A percentile compares a stretch with the other conserved stretches of the same genome.
Evolutionary conservation across 495 filamentous ascomycete genomes (phyloP).

Genomic region (Penicillium mononematosum): DNA sequence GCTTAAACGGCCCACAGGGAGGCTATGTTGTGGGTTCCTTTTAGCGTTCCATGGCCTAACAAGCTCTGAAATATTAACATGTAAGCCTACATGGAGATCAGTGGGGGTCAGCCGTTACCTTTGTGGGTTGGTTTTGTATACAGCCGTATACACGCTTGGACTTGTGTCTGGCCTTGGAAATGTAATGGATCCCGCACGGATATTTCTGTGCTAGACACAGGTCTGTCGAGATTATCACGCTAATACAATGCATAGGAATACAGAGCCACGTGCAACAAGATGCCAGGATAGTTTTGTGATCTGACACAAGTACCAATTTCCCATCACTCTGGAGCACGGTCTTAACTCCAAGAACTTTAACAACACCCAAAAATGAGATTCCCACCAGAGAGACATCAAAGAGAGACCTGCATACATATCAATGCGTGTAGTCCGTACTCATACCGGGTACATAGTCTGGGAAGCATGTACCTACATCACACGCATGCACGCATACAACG

Average conservation of each 20-base stretch:
- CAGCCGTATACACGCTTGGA: background rate
- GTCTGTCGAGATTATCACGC: background rate
- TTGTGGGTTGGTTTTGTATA: background rate
- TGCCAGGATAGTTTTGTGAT: background rate
- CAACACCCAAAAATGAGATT: background rate
- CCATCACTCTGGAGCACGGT: background rate
- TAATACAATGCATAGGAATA: background rate
- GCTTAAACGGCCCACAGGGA: conserved; percentile 24
- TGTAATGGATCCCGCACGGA: background rate
- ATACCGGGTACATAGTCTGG: background rate
- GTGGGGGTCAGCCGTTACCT: background rate
- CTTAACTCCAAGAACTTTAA: background rate
- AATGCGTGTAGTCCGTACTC: background rate
- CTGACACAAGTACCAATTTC: background rate
- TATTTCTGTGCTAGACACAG: background rate
- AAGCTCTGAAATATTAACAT: background rate
- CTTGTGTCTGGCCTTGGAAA: background rate
- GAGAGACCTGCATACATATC: background rate
- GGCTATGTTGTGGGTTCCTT: conserved; percentile 19
- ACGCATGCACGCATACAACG: conserved; percentile 3
- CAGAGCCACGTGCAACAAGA: background rate
- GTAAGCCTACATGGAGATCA: background rate
- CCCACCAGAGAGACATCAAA: background rate
- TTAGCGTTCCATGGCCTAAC: conserved; percentile 11
- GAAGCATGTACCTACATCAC: background rate